A percentile compares a stretch with the other conserved stretches of the same genome.
Evolutionary conservation across 2,329 filamentous ascomycete species (phyloP).

Genomic region (Coleophoma cylindrospora): DNA sequence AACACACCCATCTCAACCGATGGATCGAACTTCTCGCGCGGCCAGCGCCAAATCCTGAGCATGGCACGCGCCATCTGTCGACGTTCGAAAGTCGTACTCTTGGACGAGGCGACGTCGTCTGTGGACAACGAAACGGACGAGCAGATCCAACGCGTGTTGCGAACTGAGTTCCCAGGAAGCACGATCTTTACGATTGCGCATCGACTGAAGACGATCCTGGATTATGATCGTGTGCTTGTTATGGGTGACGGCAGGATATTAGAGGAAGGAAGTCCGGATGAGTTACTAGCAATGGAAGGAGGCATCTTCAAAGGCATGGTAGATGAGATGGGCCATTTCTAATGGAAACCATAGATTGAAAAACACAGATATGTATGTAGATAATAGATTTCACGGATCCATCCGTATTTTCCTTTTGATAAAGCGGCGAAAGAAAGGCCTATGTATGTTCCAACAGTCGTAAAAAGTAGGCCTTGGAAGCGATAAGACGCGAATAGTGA

Average conservation of each 20-base stretch:
- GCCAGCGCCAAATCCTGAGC: slow-evolving; percentile 1
- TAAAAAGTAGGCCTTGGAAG: too few species aligned
- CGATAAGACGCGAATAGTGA: too few species aligned
- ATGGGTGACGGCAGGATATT: slow-evolving; percentile 48
- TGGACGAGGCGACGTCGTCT: slow-evolving; percentile 1
- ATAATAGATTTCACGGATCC: too few species aligned
- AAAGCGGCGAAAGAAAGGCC: too few species aligned
- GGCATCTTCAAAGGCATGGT: background rate
- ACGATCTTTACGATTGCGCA: slow-evolving; percentile 66
- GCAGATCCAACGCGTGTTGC: background rate
- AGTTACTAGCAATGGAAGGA: background rate
- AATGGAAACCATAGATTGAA: too few species aligned
- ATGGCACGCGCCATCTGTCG: background rate
- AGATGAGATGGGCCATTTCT: background rate
- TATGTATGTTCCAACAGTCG: too few species aligned
- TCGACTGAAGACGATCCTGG: slow-evolving; percentile 56
- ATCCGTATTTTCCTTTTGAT: too few species aligned
- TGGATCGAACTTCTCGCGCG: background rate
- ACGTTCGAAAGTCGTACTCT: background rate
- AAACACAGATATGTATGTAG: too few species aligned
- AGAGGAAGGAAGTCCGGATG: slow-evolving; percentile 28
- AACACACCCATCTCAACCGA: background rate
- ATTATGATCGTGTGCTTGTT: slow-evolving; percentile 54
- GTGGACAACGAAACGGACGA: background rate
- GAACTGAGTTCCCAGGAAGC: slow-evolving; percentile 26